A percentile compares a stretch with the other conserved stretches of the same genome.
Evolutionary conservation across 257 asterid genomes (phyloP).

Genomic region (Solanum dulcamara): DNA sequence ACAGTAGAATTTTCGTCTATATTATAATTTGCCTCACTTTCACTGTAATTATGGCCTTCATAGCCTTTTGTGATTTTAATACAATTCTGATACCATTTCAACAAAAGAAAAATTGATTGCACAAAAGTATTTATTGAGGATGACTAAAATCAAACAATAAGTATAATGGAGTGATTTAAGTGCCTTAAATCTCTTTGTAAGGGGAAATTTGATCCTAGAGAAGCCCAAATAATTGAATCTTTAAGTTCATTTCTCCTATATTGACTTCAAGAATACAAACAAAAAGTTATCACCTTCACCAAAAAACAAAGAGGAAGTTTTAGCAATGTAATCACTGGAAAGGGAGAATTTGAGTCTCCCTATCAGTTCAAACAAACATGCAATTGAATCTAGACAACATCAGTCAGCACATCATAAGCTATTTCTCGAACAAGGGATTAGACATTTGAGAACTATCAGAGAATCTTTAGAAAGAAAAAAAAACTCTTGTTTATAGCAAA

Average conservation of each 20-base stretch:
- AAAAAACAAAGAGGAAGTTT: not conserved
- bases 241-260: not conserved
- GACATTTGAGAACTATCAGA: not conserved
- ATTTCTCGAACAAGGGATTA: not conserved
- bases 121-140: not conserved
- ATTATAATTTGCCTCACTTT: not conserved
- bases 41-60: not conserved
- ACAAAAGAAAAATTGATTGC: not conserved
- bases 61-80: not conserved
- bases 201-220: not conserved
- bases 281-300: not conserved
- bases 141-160: not conserved
- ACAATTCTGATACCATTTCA: not conserved
- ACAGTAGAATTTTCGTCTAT: not conserved
- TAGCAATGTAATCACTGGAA: not conserved
- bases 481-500: not conserved
- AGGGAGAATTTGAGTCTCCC: not conserved
- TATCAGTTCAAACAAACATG: not conserved
- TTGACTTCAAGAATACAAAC: not conserved
- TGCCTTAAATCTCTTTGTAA: not conserved
- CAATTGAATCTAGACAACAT: not conserved
- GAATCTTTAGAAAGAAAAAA: not conserved
- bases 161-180: not conserved
- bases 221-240: not conserved
- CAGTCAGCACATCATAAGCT: not conserved